These are phyloP conservation scores for Miamiensis avidus DNA, from an alignment of 169 alveolate genomes.

Conservation along the genomic window DNA sequence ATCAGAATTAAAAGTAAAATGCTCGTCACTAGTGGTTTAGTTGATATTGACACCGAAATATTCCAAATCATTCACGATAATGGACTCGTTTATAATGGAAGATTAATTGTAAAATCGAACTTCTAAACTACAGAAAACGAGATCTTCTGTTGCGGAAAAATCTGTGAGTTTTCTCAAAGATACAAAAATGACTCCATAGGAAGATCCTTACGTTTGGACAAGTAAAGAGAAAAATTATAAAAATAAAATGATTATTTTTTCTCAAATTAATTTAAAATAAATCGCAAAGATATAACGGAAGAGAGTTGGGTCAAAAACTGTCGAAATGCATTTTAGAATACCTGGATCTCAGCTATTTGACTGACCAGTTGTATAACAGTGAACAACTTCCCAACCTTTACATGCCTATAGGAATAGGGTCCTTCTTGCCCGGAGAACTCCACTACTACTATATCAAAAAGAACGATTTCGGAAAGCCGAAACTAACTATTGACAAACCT, in stretches of 20 bases:
- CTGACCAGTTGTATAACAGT: conserved; percentile 56
- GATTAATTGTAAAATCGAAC: conserved; percentile 84
- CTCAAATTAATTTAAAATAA: neutral
- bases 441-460: conserved; percentile 78
- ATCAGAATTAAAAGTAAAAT: conserved; percentile 59
- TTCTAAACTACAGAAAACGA: conserved; percentile 88
- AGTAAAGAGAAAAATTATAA: conserved; percentile 1
- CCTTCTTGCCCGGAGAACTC: conserved; percentile 71
- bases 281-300: conserved; percentile 79
- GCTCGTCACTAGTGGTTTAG: conserved; percentile 84
- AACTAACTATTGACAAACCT: conserved; percentile 44
- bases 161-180: conserved; percentile 88
- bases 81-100: conserved; percentile 92
- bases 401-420: conserved; percentile 86
- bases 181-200: conserved; percentile 80
- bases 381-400: conserved; percentile 85
- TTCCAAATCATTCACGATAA: conserved; percentile 85
- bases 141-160: conserved; percentile 89
- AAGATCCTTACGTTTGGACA: conserved; percentile 81
- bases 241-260: neutral
- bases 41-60: conserved; percentile 87
- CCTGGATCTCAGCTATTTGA: conserved; percentile 39
- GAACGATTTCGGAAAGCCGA: conserved; percentile 78
- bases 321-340: conserved; percentile 77
- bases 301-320: conserved; percentile 86